Percentiles rank a stretch among this genome's conserved stretches.
phyloP scores from a whole-genome alignment of 257 asterid genomes.

The Solanum peruvianum region DNA sequence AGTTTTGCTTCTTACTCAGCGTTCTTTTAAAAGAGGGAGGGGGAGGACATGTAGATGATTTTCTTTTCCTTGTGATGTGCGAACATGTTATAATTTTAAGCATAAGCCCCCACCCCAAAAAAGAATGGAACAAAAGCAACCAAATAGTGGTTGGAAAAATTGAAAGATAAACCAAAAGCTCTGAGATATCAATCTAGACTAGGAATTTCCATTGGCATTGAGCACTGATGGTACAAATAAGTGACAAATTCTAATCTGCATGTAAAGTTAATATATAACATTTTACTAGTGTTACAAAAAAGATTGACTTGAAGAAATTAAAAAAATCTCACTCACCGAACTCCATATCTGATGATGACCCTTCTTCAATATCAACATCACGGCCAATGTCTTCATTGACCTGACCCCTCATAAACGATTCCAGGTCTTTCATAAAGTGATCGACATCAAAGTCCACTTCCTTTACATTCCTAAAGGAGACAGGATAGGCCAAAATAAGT shows the following conservation, averaged over 20 bases:
- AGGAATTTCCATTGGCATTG: background rate
- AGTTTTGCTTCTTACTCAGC: background rate
- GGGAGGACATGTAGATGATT: background rate
- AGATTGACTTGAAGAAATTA: background rate
- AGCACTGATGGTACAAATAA: background rate
- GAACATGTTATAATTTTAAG: background rate
- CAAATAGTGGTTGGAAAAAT: background rate
- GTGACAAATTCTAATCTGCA: background rate
- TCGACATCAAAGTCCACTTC: conserved; percentile 74
- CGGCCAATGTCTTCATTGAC: conserved; percentile 32
- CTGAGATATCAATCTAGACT: background rate
- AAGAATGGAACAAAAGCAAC: background rate
- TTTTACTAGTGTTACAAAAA: background rate
- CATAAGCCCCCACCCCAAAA: background rate
- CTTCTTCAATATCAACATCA: conserved; percentile 52
- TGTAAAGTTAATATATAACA: background rate
- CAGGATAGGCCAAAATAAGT: background rate
- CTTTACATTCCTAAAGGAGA: conserved; percentile 33
- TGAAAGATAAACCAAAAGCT: background rate
- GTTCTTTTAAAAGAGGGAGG: background rate
- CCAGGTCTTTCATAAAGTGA: conserved; percentile 78
- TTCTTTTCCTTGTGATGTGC: background rate
- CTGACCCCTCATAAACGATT: conserved; percentile 40
- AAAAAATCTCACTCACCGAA: conserved; percentile 33
- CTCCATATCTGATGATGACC: conserved; percentile 65